Evolutionary conservation across 2,329 filamentous ascomycete species (phyloP).

Genomic region (Periconia sp.): DNA sequence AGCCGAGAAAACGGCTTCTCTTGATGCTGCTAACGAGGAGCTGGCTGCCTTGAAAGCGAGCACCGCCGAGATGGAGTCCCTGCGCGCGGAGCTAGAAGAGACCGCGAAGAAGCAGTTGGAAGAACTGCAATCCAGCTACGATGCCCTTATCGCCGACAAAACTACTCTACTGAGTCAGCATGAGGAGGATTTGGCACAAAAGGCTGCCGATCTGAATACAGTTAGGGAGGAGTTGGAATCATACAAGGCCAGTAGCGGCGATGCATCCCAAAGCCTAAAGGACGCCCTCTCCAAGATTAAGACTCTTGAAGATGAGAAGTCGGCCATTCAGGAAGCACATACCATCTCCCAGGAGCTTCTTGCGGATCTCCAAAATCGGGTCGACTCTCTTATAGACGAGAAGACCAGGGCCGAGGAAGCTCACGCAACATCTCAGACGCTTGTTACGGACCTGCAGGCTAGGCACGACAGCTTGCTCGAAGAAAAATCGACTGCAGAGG

Average conservation of each 20-base stretch:
- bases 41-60: constrained; percentile 20
- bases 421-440: constrained; percentile 12
- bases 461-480: constrained; percentile 19
- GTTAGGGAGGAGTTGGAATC: constrained; percentile 20
- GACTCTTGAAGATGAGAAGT: constrained; percentile 27
- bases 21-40: constrained; percentile 24
- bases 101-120: constrained; percentile 37
- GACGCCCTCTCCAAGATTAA: constrained; percentile 26
- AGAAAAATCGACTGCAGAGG: constrained; percentile 20
- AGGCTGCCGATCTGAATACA: constrained; percentile 20
- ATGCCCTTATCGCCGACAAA: constrained; percentile 33
- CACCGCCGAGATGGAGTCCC: not conserved
- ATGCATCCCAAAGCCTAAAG: constrained; percentile 22
- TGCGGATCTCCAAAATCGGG: constrained; percentile 23
- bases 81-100: constrained; percentile 13
- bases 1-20: constrained; percentile 20
- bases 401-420: constrained; percentile 18
- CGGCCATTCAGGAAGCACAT: constrained; percentile 22
- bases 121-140: constrained; percentile 33
- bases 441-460: constrained; percentile 19
- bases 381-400: constrained; percentile 24
- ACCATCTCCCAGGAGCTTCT: constrained; percentile 22
- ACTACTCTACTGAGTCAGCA: constrained; percentile 23
- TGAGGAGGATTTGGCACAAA: constrained; percentile 23
- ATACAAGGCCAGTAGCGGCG: constrained; percentile 24